Base-by-base conservation (phyloP, 2,329 filamentous ascomycete genomes). In the Fusarium secorum region DNA sequence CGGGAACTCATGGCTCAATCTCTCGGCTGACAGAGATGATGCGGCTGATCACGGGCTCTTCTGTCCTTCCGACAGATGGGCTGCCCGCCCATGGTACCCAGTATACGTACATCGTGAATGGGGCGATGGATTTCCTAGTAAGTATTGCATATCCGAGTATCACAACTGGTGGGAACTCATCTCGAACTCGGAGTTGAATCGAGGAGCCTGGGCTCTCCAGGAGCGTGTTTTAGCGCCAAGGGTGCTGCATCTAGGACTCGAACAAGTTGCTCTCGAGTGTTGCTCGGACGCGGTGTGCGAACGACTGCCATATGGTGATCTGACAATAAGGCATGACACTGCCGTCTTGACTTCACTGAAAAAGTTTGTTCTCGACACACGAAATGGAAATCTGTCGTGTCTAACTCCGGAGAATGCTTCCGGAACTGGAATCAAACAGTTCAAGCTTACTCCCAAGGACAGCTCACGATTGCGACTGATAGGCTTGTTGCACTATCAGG, bases 231-330 rank as follows among this genome's bases (percentile, higher is more conserved):
- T 71, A 14, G 22, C 60, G 15, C 56, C 53, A 13, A 61, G 64
- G 13, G 51, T 66, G 4, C 53, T 72, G 5, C 68, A 72, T 18
- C 32, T 71, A 1, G 64, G 57, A 5, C 54, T 69, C 6, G 59
- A 69, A 9, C 64, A 66, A 28, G 33, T 66, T 22, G 53, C 42
- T 15, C 63, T 71, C 13, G 58, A 72, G 20, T 72, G 70, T 20
- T 53, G n/a, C 5, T 51, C 64, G 1, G 44, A 28, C 32, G n/a
- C 36, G 0, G 60, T 55, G 10, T 70, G 60, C n/a, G 67, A 68
- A 20, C 20, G 66, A 11, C 28, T 70, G 5, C 66, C 64, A 11
- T 64, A 28, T 10, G 59, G 66, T 0, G 46, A 68, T 13, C 22
- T 53, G 1, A 20, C 32, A 4, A 46, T 15, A 8, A 14, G 7